Base-by-base conservation (phyloP, 2,329 filamentous ascomycete species). In the Fusarium cyanostomum region DNA sequence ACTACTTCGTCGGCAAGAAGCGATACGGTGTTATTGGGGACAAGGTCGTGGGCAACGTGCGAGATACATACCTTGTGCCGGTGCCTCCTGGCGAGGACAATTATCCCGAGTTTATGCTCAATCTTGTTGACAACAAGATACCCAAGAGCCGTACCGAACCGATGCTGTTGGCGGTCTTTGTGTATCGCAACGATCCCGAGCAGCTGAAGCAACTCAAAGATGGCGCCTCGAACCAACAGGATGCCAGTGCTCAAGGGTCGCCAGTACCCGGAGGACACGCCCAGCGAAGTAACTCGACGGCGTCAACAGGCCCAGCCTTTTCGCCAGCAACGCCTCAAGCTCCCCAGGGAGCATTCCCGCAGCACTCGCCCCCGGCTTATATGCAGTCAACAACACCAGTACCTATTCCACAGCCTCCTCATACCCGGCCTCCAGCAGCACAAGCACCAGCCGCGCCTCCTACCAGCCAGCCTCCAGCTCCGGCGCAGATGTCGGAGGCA, bases 41-140 rank as follows among this genome's bases (percentile, higher is more conserved):
- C 72, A 90, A 91, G 74, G 85, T 86, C 1, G 79, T 88, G 27
- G 85, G 87, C 16, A 89, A 92, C 59, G 90, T 97, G 44, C 89
- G 93, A 58, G 94, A 98, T 73, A 92, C 94, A 2, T 98, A 98
- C 74, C 85, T 98, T 28, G 89, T 97, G 9, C 94, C 95, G 0
- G 86, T 98, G 5, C 86, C 92, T 28, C 84, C 88, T 6, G 92
- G 92, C 24, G 82, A 86, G 24, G 82, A 81, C 30, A 86, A 85
- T 45, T 85, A 94, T 38, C 94, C 95, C 0, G 91, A 94, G 61
- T 97, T 97, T 70, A 87, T 97, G 75, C 86, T 92, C 59, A 91
- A 96, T 71, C 84, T 98, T n/a, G 89, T 92, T 62, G 90, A 94
- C 68, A 94, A 94, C 74, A 86, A 86, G 27, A 85, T 97, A 28